Conservation (phyloP, 164 flowering plant genomes). For the Magnolia officinalis region DNA sequence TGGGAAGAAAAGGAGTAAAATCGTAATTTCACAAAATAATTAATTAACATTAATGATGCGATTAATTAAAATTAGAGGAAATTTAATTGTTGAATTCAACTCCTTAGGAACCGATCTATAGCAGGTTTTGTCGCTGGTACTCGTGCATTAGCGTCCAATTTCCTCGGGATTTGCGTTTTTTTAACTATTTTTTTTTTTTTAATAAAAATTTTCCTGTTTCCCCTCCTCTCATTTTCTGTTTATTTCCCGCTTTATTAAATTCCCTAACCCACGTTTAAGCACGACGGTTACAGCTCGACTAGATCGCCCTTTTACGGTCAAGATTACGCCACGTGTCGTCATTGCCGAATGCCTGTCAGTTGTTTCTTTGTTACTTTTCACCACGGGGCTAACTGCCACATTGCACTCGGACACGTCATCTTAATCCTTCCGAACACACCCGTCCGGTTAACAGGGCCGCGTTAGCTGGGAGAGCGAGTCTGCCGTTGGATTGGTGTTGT, state of each 20-base stretch:
- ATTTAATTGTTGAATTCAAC: conserved; percentile 33
- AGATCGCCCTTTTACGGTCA: conserved; percentile 11
- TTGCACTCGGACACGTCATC: not conserved
- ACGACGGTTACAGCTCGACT: conserved; percentile 58
- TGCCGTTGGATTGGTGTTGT: not conserved
- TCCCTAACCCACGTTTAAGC: conserved; percentile 49
- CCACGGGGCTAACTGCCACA: not conserved
- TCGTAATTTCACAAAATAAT: not conserved
- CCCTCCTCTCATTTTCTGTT: not conserved
- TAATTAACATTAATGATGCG: not conserved
- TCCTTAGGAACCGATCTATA: conserved; percentile 59
- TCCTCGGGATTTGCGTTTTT: conserved; percentile 40
- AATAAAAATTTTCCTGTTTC: not conserved
- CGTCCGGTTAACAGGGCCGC: not conserved
- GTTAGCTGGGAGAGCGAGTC: conserved; percentile 10
- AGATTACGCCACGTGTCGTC: conserved; percentile 21
- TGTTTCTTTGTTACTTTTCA: conserved; percentile 7
- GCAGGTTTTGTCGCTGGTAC: conserved; percentile 62
- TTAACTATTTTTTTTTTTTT: conserved; percentile 1
- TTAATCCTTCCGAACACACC: conserved; percentile 6
- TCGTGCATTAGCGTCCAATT: conserved; percentile 53
- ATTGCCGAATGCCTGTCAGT: not conserved
- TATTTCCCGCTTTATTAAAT: conserved; percentile 9
- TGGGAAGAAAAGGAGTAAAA: not conserved
- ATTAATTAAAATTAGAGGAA: not conserved